Conservation (phyloP, 2,329 filamentous ascomycete genomes). For the Zymoseptoria passerinii region DNA sequence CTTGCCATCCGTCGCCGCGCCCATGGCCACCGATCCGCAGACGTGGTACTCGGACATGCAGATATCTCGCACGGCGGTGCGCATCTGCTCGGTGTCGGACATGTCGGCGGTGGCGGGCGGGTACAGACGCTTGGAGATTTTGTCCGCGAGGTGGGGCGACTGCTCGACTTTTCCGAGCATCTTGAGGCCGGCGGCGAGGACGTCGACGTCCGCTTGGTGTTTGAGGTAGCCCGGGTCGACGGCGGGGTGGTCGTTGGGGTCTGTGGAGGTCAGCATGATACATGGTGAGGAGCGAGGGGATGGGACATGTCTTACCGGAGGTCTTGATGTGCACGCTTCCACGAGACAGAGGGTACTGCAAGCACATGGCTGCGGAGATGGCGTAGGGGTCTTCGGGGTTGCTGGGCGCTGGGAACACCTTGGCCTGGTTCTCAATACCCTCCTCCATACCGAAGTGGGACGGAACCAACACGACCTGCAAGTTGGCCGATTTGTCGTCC, state of each 20-base stretch:
- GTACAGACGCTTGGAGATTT: constrained; percentile 31
- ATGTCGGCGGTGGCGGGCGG: constrained; percentile 24
- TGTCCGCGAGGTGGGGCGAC: constrained; percentile 34
- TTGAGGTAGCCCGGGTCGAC: constrained; percentile 26
- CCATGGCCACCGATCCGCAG: constrained; percentile 35
- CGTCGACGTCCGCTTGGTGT: constrained; percentile 42
- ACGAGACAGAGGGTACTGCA: constrained; percentile 26
- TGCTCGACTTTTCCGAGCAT: constrained; percentile 38
- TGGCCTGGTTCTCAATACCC: constrained; percentile 24
- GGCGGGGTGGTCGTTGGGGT: constrained; percentile 17
- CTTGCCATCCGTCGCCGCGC: constrained; percentile 33
- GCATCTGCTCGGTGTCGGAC: constrained; percentile 18
- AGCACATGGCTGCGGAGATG: constrained; percentile 22
- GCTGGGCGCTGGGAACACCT: constrained; percentile 20
- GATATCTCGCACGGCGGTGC: constrained; percentile 19
- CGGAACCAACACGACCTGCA: constrained; percentile 31
- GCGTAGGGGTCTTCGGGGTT: constrained; percentile 17
- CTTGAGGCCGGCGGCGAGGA: constrained; percentile 25
- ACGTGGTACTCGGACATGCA: constrained; percentile 32
- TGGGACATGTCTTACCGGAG: constrained; percentile 8
- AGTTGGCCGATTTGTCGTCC: constrained; percentile 30
- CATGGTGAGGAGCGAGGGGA: constrained; percentile 16
- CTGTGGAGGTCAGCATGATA: background rate
- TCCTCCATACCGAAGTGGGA: constrained; percentile 24
- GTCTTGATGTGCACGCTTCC: constrained; percentile 28